A percentile compares a stretch with the other conserved stretches of the same genome.
phyloP scores from a whole-genome alignment of 176 grass and related monocot genomes.

The Eremochloa ophiuroides region DNA sequence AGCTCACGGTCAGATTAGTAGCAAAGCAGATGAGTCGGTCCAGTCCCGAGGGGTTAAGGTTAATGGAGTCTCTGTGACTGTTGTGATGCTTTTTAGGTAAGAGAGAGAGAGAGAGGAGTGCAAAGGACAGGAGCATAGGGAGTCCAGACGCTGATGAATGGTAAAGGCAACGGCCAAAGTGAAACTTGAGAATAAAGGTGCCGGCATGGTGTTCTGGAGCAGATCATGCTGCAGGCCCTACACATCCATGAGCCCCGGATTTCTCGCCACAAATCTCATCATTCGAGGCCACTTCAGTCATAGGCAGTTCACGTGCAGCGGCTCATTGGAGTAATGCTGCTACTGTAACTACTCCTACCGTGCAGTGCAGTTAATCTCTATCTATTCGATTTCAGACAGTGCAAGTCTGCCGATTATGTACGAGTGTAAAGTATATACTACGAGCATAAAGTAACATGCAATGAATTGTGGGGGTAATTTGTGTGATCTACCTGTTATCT shows the following conservation, averaged over 20 bases:
- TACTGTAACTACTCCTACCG: not conserved
- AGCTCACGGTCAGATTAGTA: not conserved
- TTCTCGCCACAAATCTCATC: not conserved
- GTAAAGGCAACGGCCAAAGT: not conserved
- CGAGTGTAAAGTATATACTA: not conserved
- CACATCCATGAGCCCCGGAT: slow-evolving; percentile 8
- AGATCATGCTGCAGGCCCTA: slow-evolving; percentile 35
- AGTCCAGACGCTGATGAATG: slow-evolving; percentile 1
- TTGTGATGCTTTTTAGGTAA: slow-evolving; percentile 30
- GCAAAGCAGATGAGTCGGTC: slow-evolving; percentile 40
- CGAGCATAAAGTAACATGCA: not conserved
- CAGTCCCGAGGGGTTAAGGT: not conserved
- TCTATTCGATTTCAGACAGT: not conserved
- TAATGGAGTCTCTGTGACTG: not conserved
- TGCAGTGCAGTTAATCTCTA: not conserved
- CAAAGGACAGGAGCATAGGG: not conserved
- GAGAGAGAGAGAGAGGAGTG: not conserved
- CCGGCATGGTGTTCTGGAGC: slow-evolving; percentile 31
- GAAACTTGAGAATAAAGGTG: not conserved
- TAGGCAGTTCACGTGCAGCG: not conserved
- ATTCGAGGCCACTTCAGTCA: too few relatives aligned
- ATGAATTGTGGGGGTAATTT: too few relatives aligned
- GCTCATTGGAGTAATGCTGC: not conserved
- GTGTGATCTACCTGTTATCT: too few relatives aligned
- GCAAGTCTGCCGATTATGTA: not conserved